Base-by-base conservation (phyloP, 306 rosid species). In the Erythrophleum fordii region DNA sequence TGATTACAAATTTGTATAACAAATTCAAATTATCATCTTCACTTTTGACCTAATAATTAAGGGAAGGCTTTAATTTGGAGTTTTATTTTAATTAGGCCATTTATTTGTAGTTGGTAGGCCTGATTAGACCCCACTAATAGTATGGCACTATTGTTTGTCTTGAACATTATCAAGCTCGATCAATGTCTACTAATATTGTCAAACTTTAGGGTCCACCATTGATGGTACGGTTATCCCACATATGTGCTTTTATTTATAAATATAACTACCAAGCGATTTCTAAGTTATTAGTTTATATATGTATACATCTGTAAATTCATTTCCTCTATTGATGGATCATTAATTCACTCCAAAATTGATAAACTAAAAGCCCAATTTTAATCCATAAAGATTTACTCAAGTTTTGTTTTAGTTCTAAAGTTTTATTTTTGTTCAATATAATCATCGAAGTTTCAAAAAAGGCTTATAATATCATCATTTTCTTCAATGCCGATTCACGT, bases 131-230 rank as follows among this genome's bases (percentile, higher is more conserved):
- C 82, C 69, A 77, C 84, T 66, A 77, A 62, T 69, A 73, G 80
- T 74, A 74, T 41, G 58, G 73, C 82, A 77, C 88, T 80, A 77
- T 61, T 55, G 60, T 69, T 82, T 82, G 83, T 85, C 85, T 80
- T 53, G 23, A 62, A 78, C 35, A 78, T 71, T 72, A 67, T 68
- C 39, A 49, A 2, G 7, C 56, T 69, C 64, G 73, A 77, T 71
- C 41, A 55, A 51, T 77, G 44, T 52, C 23, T 84, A 60, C 42
- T 34, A 79, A 11, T 23, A 17, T 2, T 72, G 84, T 84, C 89
- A 85, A 85, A 70, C 73, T 74, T 12, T 6, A 39, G 89, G 94
- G 89, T 73, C 92, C 89, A 82, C 83, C 77, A 17, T 16, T 83
- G 29, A n/a, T n/a, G n/a, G 5, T 39, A 7, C 42, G 42, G 42